phyloP scores from a whole-genome alignment of 2,329 filamentous ascomycete genomes.

The Fusarium sp. region DNA sequence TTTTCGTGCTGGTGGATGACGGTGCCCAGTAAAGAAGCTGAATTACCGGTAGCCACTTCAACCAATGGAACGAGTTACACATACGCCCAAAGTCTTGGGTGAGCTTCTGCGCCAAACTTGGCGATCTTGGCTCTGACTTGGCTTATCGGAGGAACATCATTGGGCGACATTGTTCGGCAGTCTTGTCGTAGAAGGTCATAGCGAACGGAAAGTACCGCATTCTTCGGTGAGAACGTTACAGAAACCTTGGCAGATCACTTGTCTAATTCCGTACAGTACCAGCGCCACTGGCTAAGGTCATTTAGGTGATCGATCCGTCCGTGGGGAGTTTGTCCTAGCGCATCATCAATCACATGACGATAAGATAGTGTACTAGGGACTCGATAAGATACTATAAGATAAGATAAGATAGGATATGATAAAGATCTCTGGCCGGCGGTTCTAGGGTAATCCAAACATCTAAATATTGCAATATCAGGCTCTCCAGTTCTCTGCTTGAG shows the following conservation, averaged over 20 bases:
- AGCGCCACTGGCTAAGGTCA: background rate
- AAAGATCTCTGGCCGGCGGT: background rate
- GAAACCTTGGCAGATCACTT: background rate
- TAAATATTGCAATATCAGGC: no score
- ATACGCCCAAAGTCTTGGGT: conserved; percentile 6
- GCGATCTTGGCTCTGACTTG: conserved; percentile 11
- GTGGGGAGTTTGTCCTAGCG: no score
- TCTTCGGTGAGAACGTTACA: no score
- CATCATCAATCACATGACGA: background rate
- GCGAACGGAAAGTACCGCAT: background rate
- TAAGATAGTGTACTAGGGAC: background rate
- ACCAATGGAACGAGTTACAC: conserved; percentile 1
- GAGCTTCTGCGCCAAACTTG: conserved; percentile 17
- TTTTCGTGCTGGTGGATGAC: conserved; percentile 14
- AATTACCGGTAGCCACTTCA: background rate
- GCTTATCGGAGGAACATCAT: background rate
- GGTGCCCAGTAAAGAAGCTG: conserved; percentile 31
- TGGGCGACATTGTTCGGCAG: background rate
- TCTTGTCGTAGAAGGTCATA: no score
- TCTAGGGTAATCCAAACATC: background rate
- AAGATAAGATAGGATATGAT: background rate
- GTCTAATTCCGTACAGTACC: background rate
- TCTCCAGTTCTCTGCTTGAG: no score
- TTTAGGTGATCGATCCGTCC: no score
- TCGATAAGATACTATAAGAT: background rate